Evolutionary conservation across 257 asterid genomes (phyloP), one percentile per base, ranked within the genome.

Genomic region (Osmanthus fragrans): DNA sequence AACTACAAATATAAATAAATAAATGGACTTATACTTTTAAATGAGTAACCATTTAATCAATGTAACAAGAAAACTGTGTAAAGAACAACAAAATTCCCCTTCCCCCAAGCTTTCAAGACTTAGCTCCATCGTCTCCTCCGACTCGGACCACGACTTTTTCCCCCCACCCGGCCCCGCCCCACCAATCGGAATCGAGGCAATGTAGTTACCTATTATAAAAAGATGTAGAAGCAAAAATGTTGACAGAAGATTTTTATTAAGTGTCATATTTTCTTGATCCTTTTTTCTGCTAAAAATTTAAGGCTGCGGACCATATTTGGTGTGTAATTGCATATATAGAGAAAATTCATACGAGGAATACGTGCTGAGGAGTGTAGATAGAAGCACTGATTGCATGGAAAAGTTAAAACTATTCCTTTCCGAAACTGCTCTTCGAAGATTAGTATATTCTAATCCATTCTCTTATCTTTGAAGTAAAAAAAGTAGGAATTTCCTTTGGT

Each of bases 191-290:
- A n/a, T 19, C 33, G 34, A 18, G 3, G 36, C 42, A 7, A 73
- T 51, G 19, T 16, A 72, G 42, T n/a, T 77, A 83, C 94, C 94
- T 82, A 86, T 68, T 7, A 79, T 67, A 63, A 90, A 39, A 37
- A 87, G 81, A 79, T 88, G 70, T 63, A 83, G 74, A 78, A 77
- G 60, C 25, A 69, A 45, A 47, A 86, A 25, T 36, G 70, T 5
- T 47, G 75, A 72, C 27, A 60, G 78, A 68, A 71, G 51, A 56
- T 5, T 29, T 30, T 27, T 67, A 33, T 27, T 3, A 40, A 34
- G 30, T 37, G 73, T 85, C 94, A 86, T 85, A 12, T 45, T 76
- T 16, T 34, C 34, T 49, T 33, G 23, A n/a, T 49, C 67, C 29
- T 21, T 19, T n/a, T 56, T 33, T 13, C 33, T 49, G 66, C 49